Percentiles rank a stretch among this genome's conserved stretches.
Conservation (phyloP, 805 yeast genomes). For the Torulaspora gathmanii region DNA sequence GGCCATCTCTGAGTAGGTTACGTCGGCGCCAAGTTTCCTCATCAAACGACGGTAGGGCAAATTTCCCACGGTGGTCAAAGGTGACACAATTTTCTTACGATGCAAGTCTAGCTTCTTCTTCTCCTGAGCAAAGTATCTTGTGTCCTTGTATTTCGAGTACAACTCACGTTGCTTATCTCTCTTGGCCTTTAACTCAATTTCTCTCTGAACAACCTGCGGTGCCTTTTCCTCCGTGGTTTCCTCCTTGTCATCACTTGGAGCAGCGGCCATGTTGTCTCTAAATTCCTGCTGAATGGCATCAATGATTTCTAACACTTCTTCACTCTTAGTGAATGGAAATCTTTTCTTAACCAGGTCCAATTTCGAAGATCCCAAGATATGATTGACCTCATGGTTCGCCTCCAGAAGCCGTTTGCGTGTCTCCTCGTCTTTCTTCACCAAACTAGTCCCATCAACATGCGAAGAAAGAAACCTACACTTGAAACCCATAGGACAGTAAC, state of each 20-base stretch:
- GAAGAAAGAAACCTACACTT: constrained; percentile 87
- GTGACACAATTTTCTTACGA: constrained; percentile 83
- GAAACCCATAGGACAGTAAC: constrained; percentile 87
- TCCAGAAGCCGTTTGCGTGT: constrained; percentile 29
- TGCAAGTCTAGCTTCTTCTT: constrained; percentile 67
- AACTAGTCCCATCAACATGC: constrained; percentile 51
- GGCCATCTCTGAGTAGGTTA: constrained; percentile 96
- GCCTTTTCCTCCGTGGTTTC: constrained; percentile 30
- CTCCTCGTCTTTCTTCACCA: constrained; percentile 41
- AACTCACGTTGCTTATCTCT: constrained; percentile 33
- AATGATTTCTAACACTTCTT: constrained; percentile 54
- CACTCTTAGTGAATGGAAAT: constrained; percentile 54
- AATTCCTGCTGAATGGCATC: constrained; percentile 49
- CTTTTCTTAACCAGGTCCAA: constrained; percentile 44
- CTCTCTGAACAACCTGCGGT: constrained; percentile 24
- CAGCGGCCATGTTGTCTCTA: constrained; percentile 27
- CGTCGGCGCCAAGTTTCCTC: constrained; percentile 86
- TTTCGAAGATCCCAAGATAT: constrained; percentile 44
- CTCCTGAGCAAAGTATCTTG: constrained; percentile 73
- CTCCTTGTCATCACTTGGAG: constrained; percentile 35
- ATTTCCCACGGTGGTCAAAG: constrained; percentile 96
- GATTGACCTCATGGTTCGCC: constrained; percentile 58
- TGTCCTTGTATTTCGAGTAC: constrained; percentile 53
- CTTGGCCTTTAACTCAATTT: constrained; percentile 31
- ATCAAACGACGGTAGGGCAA: constrained; percentile 90